Percentiles rank a stretch among this genome's conserved stretches.
These are phyloP conservation scores for Tubosaeta sp. DNA, from an alignment of 768 basidiomycete species.

Conservation along the genomic window DNA sequence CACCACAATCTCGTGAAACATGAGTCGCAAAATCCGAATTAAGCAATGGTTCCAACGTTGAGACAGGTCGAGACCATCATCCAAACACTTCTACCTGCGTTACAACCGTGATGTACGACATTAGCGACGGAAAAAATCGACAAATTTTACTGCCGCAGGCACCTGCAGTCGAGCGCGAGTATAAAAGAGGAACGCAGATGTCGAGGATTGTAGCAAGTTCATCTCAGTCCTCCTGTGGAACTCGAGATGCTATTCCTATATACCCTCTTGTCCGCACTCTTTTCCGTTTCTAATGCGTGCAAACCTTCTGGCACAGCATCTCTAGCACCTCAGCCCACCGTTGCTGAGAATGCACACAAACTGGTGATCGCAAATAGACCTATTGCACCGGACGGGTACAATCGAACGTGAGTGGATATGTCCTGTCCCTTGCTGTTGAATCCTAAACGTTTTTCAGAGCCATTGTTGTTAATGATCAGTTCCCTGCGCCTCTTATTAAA, in stretches of 20 bases:
- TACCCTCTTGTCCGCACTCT: neutral
- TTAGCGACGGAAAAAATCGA: neutral
- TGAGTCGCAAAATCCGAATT: too few relatives aligned
- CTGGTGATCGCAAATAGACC: neutral
- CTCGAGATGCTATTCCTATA: neutral
- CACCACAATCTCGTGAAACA: too few relatives aligned
- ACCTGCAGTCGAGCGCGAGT: neutral
- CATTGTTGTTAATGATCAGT: slow-evolving; percentile 1
- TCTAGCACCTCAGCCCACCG: neutral
- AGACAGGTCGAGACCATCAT: neutral
- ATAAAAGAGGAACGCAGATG: neutral
- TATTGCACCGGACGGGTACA: neutral
- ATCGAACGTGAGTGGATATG: neutral
- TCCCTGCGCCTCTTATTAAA: neutral
- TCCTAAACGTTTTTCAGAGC: neutral
- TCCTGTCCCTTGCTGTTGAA: too few relatives aligned
- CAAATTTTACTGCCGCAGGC: neutral
- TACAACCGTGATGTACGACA: neutral
- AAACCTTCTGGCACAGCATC: neutral
- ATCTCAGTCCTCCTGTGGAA: neutral
- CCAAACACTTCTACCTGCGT: neutral
- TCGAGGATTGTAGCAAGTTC: neutral
- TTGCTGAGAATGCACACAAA: neutral
- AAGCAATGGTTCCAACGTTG: too few relatives aligned
- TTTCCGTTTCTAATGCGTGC: neutral